Conservation (phyloP, 2,329 filamentous ascomycete species). For the Cordyceps militaris region DNA sequence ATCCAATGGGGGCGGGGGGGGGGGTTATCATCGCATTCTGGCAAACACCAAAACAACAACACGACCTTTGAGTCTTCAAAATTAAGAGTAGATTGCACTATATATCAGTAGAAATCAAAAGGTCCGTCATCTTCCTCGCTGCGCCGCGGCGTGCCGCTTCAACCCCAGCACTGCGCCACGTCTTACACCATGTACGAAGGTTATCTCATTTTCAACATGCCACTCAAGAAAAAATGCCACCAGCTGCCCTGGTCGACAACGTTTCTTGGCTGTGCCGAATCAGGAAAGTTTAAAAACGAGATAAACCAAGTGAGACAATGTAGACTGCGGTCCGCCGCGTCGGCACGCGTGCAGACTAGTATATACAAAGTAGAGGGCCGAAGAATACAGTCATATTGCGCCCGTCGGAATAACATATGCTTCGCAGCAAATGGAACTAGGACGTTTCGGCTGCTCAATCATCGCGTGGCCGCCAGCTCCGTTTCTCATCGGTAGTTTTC, state of each 20-base stretch:
- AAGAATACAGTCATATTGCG: slow-evolving; percentile 19
- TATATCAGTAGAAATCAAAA: slow-evolving; percentile 4
- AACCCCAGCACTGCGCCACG: background rate
- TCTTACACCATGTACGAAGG: background rate
- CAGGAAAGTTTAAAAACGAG: background rate
- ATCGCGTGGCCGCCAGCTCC: background rate
- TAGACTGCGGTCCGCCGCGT: background rate
- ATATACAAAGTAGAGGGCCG: slow-evolving; percentile 7
- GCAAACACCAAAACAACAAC: background rate
- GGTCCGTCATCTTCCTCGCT: background rate
- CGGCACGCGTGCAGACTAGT: background rate
- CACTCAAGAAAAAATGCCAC: background rate
- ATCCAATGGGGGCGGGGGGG: no score
- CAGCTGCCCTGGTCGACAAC: background rate
- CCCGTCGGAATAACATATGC: slow-evolving; percentile 13
- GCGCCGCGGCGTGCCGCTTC: background rate
- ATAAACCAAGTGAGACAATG: background rate
- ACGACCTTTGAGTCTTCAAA: background rate
- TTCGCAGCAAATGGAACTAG: background rate
- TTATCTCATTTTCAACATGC: background rate
- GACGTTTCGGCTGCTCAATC: slow-evolving; percentile 1
- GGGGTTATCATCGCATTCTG: background rate
- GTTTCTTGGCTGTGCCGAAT: background rate
- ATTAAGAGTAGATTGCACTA: slow-evolving; percentile 12
- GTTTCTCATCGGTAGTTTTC: slow-evolving; percentile 28